Conservation (phyloP, 2,329 filamentous ascomycete species). For the Xylariomycetidae sp. region DNA sequence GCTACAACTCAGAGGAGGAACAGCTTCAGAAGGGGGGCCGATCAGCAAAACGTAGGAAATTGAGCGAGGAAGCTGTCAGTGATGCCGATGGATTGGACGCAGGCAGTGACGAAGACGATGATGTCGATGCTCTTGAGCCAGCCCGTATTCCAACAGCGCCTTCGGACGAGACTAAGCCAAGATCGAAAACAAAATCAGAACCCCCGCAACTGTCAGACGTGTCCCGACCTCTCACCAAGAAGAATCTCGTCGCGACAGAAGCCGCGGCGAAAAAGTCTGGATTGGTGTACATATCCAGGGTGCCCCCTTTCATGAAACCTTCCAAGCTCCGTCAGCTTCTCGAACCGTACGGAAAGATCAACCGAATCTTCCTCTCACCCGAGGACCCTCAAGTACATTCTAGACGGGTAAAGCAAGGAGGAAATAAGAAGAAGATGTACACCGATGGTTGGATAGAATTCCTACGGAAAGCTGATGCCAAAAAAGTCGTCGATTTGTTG, state of each 20-base stretch:
- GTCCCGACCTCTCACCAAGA: slow-evolving; percentile 55
- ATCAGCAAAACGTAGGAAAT: slow-evolving; percentile 47
- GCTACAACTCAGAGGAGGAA: slow-evolving; percentile 63
- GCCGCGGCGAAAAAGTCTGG: slow-evolving; percentile 68
- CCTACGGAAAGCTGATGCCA: slow-evolving; percentile 68
- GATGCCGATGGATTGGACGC: slow-evolving; percentile 27
- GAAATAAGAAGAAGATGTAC: slow-evolving; percentile 79
- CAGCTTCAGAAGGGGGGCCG: slow-evolving; percentile 63
- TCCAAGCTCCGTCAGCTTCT: slow-evolving; percentile 71
- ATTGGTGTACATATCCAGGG: slow-evolving; percentile 76
- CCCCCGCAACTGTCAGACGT: slow-evolving; percentile 40
- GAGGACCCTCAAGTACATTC: slow-evolving; percentile 59
- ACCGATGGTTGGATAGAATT: slow-evolving; percentile 88
- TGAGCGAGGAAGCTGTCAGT: slow-evolving; percentile 20
- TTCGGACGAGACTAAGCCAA: slow-evolving; percentile 8
- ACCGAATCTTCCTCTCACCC: slow-evolving; percentile 31
- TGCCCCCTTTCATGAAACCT: slow-evolving; percentile 87
- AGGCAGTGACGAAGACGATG: slow-evolving; percentile 18
- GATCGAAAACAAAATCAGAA: slow-evolving; percentile 16
- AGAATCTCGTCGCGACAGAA: slow-evolving; percentile 63
- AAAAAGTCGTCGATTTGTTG: slow-evolving; percentile 68
- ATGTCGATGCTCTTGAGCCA: slow-evolving; percentile 10
- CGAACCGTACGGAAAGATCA: slow-evolving; percentile 68
- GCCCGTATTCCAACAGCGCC: too few relatives aligned
- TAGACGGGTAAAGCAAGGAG: slow-evolving; percentile 64